These are phyloP conservation scores for Eucalyptus sp. DNA, from an alignment of 345 rosid genomes.

Conservation along the genomic window DNA sequence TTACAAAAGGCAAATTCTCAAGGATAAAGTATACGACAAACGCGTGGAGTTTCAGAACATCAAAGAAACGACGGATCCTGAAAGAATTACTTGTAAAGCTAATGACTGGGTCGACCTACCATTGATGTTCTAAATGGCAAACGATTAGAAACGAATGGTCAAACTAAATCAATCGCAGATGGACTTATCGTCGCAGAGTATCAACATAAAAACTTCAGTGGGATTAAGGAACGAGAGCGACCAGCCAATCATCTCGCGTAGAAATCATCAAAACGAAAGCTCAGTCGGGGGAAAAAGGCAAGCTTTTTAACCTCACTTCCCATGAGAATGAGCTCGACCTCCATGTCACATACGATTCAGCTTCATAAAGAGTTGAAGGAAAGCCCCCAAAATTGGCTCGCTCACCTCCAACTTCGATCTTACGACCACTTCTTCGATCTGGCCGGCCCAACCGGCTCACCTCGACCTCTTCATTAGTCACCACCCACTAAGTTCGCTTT, in stretches of 20 bases:
- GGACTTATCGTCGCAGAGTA: not conserved
- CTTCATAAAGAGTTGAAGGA: not conserved
- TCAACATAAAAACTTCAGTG: not conserved
- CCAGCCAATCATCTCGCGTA: not conserved
- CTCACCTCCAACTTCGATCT: not conserved
- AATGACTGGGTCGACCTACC: not conserved
- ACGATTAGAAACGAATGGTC: not conserved
- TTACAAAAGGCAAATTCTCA: not conserved
- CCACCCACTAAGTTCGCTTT: not conserved
- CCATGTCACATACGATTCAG: conserved; percentile 12
- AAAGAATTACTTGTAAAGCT: not conserved
- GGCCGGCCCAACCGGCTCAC: conserved; percentile 17
- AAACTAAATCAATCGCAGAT: not conserved
- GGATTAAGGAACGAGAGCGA: not conserved
- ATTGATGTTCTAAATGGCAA: not conserved
- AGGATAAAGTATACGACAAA: not conserved
- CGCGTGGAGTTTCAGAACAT: not conserved
- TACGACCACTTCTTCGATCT: not conserved
- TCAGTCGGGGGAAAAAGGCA: conserved; percentile 1
- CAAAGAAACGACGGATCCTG: not conserved
- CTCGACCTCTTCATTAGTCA: not conserved
- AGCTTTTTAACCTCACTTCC: not conserved
- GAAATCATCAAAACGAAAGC: conserved; percentile 40
- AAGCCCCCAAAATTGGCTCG: not conserved
- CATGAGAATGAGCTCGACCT: not conserved